Evolutionary conservation across 2,329 filamentous ascomycete genomes (phyloP).

Genomic region (Curvularia lunata): DNA sequence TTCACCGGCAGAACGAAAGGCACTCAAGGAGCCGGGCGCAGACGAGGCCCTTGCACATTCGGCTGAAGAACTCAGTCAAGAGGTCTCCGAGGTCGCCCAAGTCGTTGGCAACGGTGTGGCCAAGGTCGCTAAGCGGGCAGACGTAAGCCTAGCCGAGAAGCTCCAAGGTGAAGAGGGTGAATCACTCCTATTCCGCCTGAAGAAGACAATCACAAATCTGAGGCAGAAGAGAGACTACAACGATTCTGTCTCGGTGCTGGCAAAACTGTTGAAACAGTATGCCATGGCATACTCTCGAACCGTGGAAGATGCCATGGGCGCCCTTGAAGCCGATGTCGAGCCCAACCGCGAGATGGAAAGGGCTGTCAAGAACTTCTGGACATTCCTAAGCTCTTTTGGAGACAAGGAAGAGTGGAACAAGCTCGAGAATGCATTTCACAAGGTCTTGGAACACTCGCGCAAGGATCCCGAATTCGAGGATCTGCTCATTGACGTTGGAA

Average conservation of each 20-base stretch:
- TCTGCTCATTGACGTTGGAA: conserved; percentile 74
- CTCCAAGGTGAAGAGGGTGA: conserved; percentile 74
- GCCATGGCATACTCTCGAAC: conserved; percentile 77
- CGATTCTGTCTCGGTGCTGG: conserved; percentile 81
- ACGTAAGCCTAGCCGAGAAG: conserved; percentile 76
- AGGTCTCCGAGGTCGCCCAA: conserved; percentile 54
- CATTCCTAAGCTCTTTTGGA: conserved; percentile 79
- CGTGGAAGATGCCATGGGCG: conserved; percentile 69
- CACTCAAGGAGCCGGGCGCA: conserved; percentile 58
- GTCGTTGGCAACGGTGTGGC: conserved; percentile 54
- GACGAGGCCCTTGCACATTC: conserved; percentile 61
- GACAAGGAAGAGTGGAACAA: conserved; percentile 75
- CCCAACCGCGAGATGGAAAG: conserved; percentile 76
- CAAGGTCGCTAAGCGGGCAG: conserved; percentile 63
- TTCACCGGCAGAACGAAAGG: conserved; percentile 64
- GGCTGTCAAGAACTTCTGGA: conserved; percentile 81
- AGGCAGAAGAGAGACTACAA: conserved; percentile 81
- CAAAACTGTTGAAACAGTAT: conserved; percentile 78
- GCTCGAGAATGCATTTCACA: conserved; percentile 70
- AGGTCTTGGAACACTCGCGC: conserved; percentile 74
- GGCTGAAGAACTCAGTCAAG: conserved; percentile 64
- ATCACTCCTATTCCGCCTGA: conserved; percentile 75
- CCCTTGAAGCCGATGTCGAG: conserved; percentile 72
- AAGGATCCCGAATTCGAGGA: conserved; percentile 83
- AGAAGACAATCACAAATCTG: conserved; percentile 75